Conservation (phyloP, 352 stramenopile genomes). For the Pythium brassicae region DNA sequence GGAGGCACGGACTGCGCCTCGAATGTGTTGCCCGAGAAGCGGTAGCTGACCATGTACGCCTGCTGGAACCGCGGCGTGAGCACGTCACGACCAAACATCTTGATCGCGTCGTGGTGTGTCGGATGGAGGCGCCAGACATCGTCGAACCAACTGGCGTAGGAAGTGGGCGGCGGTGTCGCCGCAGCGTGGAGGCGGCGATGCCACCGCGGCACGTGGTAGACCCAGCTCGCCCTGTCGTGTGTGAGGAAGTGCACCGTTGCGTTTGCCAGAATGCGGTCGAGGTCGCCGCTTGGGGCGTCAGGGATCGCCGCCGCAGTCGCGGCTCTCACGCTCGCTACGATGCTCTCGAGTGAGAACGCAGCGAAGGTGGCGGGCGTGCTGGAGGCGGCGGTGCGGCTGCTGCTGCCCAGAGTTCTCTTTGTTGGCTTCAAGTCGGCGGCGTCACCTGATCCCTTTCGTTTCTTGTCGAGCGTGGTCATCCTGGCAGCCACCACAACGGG, state of each 20-base stretch:
- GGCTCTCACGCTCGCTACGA: background rate
- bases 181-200: slow-evolving; percentile 24
- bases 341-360: slow-evolving; percentile 1
- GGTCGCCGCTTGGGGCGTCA: background rate
- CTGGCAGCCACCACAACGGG: background rate
- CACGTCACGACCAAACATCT: slow-evolving; percentile 61
- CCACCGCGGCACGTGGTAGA: slow-evolving; percentile 57
- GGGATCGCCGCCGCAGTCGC: background rate
- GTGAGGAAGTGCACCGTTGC: slow-evolving; percentile 20
- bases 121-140: slow-evolving; percentile 63
- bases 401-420: too few relatives aligned
- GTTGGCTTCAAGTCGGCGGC: background rate
- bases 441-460: background rate
- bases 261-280: background rate
- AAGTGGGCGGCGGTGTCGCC: background rate
- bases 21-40: slow-evolving; percentile 61
- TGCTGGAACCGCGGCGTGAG: slow-evolving; percentile 68
- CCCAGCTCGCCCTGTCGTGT: slow-evolving; percentile 35
- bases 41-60: slow-evolving; percentile 45
- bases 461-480: background rate
- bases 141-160: slow-evolving; percentile 17
- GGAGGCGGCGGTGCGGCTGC: background rate
- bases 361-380: background rate
- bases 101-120: slow-evolving; percentile 48
- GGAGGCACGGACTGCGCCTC: slow-evolving; percentile 35